Conservation (phyloP, 1,139 yeast genomes). For the Pichia kudriavzevii region DNA sequence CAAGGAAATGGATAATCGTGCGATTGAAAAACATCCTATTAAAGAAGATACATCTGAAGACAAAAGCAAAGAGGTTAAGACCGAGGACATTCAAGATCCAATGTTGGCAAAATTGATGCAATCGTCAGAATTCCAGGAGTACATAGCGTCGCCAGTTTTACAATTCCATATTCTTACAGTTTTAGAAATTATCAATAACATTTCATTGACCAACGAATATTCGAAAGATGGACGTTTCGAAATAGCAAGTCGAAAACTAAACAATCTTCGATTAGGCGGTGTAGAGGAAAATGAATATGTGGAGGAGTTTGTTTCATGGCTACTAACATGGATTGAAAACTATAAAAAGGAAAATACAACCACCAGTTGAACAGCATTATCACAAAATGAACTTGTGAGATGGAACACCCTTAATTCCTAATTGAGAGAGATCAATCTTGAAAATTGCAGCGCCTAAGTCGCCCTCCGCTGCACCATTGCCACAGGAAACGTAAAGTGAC, state of each 20-base stretch:
- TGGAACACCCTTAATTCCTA: slow-evolving; percentile 27
- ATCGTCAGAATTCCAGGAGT: slow-evolving; percentile 36
- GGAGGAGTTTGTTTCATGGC: slow-evolving; percentile 46
- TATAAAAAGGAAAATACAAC: slow-evolving; percentile 3
- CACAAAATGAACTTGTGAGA: slow-evolving; percentile 26
- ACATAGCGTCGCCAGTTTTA: slow-evolving; percentile 42
- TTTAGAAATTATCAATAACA: slow-evolving; percentile 39
- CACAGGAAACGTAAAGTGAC: slow-evolving; percentile 64
- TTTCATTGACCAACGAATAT: slow-evolving; percentile 37
- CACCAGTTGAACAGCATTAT: not conserved
- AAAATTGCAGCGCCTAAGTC: slow-evolving; percentile 56
- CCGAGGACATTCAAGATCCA: slow-evolving; percentile 15
- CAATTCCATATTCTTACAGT: slow-evolving; percentile 47
- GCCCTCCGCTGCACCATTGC: slow-evolving; percentile 35
- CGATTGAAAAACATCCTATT: slow-evolving; percentile 1
- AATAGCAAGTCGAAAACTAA: slow-evolving; percentile 52
- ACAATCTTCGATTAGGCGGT: slow-evolving; percentile 57
- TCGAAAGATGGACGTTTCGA: slow-evolving; percentile 44
- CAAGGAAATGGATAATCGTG: slow-evolving; percentile 21
- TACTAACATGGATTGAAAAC: slow-evolving; percentile 10
- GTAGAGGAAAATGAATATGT: slow-evolving; percentile 54
- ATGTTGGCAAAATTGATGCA: slow-evolving; percentile 23
- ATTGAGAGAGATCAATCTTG: slow-evolving; percentile 28
- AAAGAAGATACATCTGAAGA: not conserved
- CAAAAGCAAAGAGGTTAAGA: not conserved